Base-by-base conservation (phyloP, 305 asterid species). In the Fraxinus platypoda region DNA sequence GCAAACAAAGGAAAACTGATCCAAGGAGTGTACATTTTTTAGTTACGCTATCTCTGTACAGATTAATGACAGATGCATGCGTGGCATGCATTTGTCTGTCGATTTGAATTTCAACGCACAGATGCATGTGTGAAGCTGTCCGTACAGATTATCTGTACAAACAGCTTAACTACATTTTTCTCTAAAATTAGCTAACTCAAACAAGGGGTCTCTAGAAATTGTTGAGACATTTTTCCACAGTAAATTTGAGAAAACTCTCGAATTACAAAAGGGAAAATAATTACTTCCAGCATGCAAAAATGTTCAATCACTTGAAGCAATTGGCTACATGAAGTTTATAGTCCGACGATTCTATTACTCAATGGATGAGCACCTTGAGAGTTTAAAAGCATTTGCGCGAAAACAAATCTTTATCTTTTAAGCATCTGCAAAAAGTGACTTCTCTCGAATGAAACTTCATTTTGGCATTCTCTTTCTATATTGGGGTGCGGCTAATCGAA, bases 171-270 rank as follows among this genome's bases (percentile, higher is more conserved):
- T 38, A 13, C 1, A 38, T 38, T 41, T 62, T 75, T 52, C 74
- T 38, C 0, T 52, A 71, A 59, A 86, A 41, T 41, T 41, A 41
- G 49, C 46, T 15, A 46, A 64, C 68, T 70, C 57, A 5, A 77
- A 41, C 30, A 64, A 33, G 35, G 62, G 82, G 54, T 74, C 21
- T 9, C 41, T 26, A 84, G n/a, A 79, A 73, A 82, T 17, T 3
- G 75, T 66, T 83, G 81, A 83, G 54, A 62, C 82, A 83, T 85
- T 76, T 49, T 49, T 15, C 54, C 68, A 21, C 76, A 21, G 78
- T 54, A 59, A 64, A 66, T 49, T 74, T 49, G n/a, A 64, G 75
- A 37, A 64, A 7, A 52, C 23, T 31, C 78, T 74, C 7, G 19
- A 66, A 37, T 70, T 62, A 15, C 34, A 11, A 73, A 62, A 77